These are phyloP conservation scores for Thyridium curvatum DNA, from an alignment of 2,329 filamentous ascomycete species.

Conservation along the genomic window DNA sequence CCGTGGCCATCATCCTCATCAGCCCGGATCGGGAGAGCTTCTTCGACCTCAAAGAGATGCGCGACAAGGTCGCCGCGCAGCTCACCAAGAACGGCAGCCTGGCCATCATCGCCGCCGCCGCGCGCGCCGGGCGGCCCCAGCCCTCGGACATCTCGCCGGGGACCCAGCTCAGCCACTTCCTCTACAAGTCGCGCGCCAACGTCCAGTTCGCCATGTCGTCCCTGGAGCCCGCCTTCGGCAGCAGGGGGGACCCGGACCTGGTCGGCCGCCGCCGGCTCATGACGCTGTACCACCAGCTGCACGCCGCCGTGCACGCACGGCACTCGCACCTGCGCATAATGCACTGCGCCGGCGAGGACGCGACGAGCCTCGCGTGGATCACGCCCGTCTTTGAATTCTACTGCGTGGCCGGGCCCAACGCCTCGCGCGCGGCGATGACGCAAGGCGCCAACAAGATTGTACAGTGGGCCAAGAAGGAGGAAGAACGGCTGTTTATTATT, in stretches of 20 bases:
- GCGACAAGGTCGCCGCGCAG: conserved; percentile 57
- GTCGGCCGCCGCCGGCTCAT: conserved; percentile 63
- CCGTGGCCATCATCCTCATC: conserved; percentile 89
- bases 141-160: conserved; percentile 74
- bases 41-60: conserved; percentile 75
- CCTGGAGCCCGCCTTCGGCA: conserved; percentile 60
- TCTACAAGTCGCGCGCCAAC: conserved; percentile 91
- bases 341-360: conserved; percentile 68
- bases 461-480: conserved; percentile 86
- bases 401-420: conserved; percentile 77
- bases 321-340: conserved; percentile 81
- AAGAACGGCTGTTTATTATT: conserved; percentile 93
- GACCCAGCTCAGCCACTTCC: conserved; percentile 75
- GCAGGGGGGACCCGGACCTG: neutral
- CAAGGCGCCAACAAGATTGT: conserved; percentile 85
- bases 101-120: conserved; percentile 65
- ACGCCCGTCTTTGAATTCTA: conserved; percentile 92
- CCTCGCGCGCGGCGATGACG: conserved; percentile 60
- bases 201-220: conserved; percentile 95
- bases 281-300: conserved; percentile 78
- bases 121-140: conserved; percentile 62
- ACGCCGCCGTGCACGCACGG: conserved; percentile 78
- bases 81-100: conserved; percentile 72
- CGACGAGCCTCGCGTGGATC: conserved; percentile 80
- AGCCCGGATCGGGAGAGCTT: conserved; percentile 92